These are phyloP conservation scores for Vigna radiata DNA, from an alignment of 306 rosid species.

Conservation along the genomic window DNA sequence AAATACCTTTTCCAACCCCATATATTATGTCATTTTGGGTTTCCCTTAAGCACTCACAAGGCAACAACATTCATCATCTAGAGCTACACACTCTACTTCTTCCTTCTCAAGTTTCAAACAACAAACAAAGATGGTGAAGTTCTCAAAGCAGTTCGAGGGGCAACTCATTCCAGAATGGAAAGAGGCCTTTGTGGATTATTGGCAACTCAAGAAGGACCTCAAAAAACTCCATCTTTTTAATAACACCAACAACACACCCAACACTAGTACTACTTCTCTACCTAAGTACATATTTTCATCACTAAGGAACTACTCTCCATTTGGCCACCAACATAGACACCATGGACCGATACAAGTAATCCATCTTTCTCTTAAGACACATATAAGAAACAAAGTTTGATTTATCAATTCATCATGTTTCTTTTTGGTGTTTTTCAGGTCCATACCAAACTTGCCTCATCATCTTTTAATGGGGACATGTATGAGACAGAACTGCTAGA, in stretches of 20 bases:
- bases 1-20: constrained; percentile 54
- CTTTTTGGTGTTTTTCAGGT: constrained; percentile 55
- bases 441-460: constrained; percentile 83
- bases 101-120: constrained; percentile 31
- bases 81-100: constrained; percentile 33
- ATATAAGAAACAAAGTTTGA: background rate
- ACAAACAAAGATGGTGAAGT: constrained; percentile 79
- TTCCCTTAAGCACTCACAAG: constrained; percentile 65
- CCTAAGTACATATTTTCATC: constrained; percentile 63
- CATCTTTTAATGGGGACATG: constrained; percentile 77
- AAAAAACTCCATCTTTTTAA: constrained; percentile 68
- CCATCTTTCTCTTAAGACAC: constrained; percentile 15
- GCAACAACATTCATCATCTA: constrained; percentile 19
- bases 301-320: constrained; percentile 60
- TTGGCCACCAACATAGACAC: constrained; percentile 73
- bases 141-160: constrained; percentile 91
- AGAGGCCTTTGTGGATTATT: constrained; percentile 92
- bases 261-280: constrained; percentile 40
- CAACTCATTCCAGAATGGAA: constrained; percentile 99
- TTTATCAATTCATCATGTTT: background rate
- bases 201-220: constrained; percentile 85
- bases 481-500: constrained; percentile 93
- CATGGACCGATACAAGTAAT: constrained; percentile 91
- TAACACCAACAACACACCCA: constrained; percentile 41
- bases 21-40: constrained; percentile 70